Evolutionary conservation across 2,329 filamentous ascomycete genomes (phyloP).

Genomic region (Xylariaceae sp.): DNA sequence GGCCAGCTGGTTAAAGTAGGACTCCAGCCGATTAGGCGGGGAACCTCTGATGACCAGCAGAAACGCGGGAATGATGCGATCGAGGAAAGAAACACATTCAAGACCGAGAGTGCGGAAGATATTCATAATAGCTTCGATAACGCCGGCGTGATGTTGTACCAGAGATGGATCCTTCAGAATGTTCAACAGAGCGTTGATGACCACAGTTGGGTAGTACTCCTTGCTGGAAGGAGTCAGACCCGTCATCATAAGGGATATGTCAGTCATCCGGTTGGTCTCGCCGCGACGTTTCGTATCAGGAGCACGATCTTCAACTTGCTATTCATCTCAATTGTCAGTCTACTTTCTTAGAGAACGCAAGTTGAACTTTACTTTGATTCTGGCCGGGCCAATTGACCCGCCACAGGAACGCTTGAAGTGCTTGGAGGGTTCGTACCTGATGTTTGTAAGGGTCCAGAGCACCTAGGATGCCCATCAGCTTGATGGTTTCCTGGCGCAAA

Average conservation of each 20-base stretch:
- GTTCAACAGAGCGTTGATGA: slow-evolving; percentile 89
- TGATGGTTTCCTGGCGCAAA: slow-evolving; percentile 88
- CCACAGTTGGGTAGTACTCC: slow-evolving; percentile 96
- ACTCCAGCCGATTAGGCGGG: slow-evolving; percentile 70
- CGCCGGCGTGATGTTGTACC: slow-evolving; percentile 81
- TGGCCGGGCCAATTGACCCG: slow-evolving; percentile 7
- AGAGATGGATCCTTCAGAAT: slow-evolving; percentile 88
- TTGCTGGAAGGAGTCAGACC: slow-evolving; percentile 94
- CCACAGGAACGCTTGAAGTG: slow-evolving; percentile 9
- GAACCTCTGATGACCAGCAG: slow-evolving; percentile 81
- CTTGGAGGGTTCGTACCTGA: slow-evolving; percentile 53
- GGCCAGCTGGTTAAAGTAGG: slow-evolving; percentile 95
- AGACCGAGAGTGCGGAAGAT: slow-evolving; percentile 95
- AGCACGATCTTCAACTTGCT: slow-evolving; percentile 80
- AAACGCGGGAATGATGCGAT: slow-evolving; percentile 91
- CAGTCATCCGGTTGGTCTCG: slow-evolving; percentile 64
- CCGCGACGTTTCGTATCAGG: slow-evolving; percentile 68
- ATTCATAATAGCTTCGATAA: slow-evolving; percentile 97
- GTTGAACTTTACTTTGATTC: background rate
- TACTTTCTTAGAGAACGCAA: slow-evolving; percentile 2
- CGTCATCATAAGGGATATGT: slow-evolving; percentile 97
- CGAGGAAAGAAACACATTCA: slow-evolving; percentile 92
- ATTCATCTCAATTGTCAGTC: slow-evolving; percentile 15
- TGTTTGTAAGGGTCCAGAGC: slow-evolving; percentile 95
- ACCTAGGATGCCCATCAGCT: slow-evolving; percentile 89